These are phyloP conservation scores for Dysphania ambrosioides DNA, from an alignment of 148 eudicot genomes.

Conservation along the genomic window DNA sequence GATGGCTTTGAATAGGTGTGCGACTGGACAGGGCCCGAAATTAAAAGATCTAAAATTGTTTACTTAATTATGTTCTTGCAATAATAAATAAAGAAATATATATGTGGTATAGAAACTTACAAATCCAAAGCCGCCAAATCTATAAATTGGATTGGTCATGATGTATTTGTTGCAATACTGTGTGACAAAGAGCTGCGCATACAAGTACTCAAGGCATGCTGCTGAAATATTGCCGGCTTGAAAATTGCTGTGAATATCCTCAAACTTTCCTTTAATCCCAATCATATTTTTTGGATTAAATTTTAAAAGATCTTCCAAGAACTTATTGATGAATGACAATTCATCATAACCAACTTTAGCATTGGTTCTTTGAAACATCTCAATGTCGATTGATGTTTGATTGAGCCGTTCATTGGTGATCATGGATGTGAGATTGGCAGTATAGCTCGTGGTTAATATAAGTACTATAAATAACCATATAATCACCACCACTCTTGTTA, in stretches of 20 bases:
- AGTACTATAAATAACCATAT: slow-evolving; percentile 37
- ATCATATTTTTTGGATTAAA: slow-evolving; percentile 18
- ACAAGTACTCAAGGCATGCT: slow-evolving; percentile 33
- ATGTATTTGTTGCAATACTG: slow-evolving; percentile 26
- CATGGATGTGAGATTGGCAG: slow-evolving; percentile 40
- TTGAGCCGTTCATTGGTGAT: slow-evolving; percentile 30
- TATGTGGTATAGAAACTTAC: slow-evolving; percentile 4
- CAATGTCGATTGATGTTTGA: slow-evolving; percentile 17
- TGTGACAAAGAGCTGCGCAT: slow-evolving; percentile 27
- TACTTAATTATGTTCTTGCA: too few species aligned
- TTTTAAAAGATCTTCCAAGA: slow-evolving; percentile 21
- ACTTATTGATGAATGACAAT: slow-evolving; percentile 5
- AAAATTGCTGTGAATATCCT: slow-evolving; percentile 2
- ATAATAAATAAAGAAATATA: too few species aligned
- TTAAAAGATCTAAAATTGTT: too few species aligned
- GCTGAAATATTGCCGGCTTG: slow-evolving; percentile 17
- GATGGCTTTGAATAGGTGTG: too few species aligned
- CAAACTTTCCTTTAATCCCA: neutral
- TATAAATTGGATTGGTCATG: slow-evolving; percentile 16
- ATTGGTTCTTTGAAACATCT: slow-evolving; percentile 14
- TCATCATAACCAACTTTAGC: slow-evolving; percentile 27
- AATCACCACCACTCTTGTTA: slow-evolving; percentile 29
- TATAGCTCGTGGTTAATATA: slow-evolving; percentile 28
- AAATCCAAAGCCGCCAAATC: slow-evolving; percentile 41
- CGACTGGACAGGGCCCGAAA: too few species aligned